Base-by-base conservation (phyloP, 176 grass and related monocot species). In the Calamus simplicifolius region DNA sequence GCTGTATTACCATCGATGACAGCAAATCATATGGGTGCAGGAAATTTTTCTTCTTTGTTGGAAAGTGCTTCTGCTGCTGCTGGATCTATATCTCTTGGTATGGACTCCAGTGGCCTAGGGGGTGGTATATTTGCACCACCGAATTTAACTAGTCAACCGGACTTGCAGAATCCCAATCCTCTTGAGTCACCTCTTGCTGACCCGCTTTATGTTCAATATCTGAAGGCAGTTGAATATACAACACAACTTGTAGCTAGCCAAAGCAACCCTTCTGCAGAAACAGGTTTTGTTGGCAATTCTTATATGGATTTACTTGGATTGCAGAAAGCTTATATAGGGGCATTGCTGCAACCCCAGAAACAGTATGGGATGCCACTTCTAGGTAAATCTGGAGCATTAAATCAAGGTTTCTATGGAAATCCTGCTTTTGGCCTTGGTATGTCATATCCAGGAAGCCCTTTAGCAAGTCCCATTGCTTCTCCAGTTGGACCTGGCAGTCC, bases 281-380 rank as follows among this genome's bases (percentile, higher is more conserved):
- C 79, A 48, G 75, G 75, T 82, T 87, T 71, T 52, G 58, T 64
- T 57, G 67, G 67, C 25, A 69, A 62, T 68, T 80, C 85, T 55
- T 81, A 85, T 64, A 35, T 64, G 48, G 76, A 85, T 83, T 78
- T 89, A 75, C 75, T 67, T 30, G 76, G 64, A 54, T 29, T 85
- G 69, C 89, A 95, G 61, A 95, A 89, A 64, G 77, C 82, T 71
- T 89, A 95, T 77, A 48, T 84, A 35, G 90, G 83, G 70, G 64
- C 77, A 61, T 86, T 89, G 48, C 82, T 83, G 79, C 90, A 95
- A 79, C 74, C 80, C 16, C 90, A 89, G 59, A 89, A 89, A 74
- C 90, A 86, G 66, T 86, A 79, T 79, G 90, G 77, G 58, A 78
- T 86, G 61, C 85, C 82, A 26, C 58, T 82, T 85, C 27, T 81